Percentiles rank a stretch among this genome's conserved stretches.
These are phyloP conservation scores for Candida dajiaensis DNA, from an alignment of 805 yeast genomes.

Conservation along the genomic window DNA sequence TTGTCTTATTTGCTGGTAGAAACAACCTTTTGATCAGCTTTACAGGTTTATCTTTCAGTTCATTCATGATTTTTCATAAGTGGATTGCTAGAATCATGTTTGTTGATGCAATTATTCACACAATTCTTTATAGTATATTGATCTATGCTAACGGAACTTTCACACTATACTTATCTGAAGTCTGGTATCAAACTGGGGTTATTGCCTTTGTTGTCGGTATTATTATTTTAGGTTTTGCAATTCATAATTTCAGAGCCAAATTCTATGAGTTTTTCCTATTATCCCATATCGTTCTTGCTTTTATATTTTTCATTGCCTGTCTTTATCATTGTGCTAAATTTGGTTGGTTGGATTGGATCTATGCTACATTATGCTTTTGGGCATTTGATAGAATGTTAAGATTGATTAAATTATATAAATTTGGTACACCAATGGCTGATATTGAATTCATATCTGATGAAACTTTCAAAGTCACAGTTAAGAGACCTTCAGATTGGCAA, in stretches of 20 bases:
- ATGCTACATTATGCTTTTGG: conserved; percentile 28
- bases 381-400: conserved; percentile 41
- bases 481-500: conserved; percentile 34
- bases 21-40: conserved; percentile 58
- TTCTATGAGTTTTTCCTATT: conserved; percentile 58
- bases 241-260: conserved; percentile 42
- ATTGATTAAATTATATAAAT: conserved; percentile 28
- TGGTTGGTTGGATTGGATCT: conserved; percentile 50
- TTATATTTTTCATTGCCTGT: conserved; percentile 44
- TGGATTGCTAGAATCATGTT: conserved; percentile 49
- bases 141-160: conserved; percentile 3
- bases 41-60: conserved; percentile 58
- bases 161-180: not conserved
- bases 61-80: conserved; percentile 64
- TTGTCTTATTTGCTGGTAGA: conserved; percentile 63
- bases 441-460: conserved; percentile 30
- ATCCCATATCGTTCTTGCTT: conserved; percentile 51
- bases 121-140: conserved; percentile 20
- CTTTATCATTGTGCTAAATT: conserved; percentile 52
- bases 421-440: conserved; percentile 20
- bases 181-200: conserved; percentile 18
- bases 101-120: conserved; percentile 41
- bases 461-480: conserved; percentile 37
- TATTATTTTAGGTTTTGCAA: conserved; percentile 12
- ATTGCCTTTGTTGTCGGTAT: conserved; percentile 8